phyloP scores from a whole-genome alignment of 2,329 filamentous ascomycete species.

The Fusarium sp. region DNA sequence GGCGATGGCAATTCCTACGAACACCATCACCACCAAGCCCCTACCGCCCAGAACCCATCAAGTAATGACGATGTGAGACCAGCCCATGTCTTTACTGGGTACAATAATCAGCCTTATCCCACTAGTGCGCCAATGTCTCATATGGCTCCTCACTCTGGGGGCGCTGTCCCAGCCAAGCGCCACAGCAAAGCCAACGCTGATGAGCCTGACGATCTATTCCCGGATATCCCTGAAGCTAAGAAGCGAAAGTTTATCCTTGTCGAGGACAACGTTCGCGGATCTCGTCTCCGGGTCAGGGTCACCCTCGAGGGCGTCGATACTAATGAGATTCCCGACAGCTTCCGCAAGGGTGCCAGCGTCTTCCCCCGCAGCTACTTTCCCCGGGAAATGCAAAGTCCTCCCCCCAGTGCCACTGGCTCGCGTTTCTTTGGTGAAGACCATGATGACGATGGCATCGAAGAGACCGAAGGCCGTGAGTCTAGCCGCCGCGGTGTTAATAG shows the following conservation, averaged over 20 bases:
- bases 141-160: constrained; percentile 55
- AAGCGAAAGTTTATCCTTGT: constrained; percentile 97
- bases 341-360: constrained; percentile 88
- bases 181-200: constrained; percentile 60
- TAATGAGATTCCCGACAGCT: constrained; percentile 95
- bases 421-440: constrained; percentile 77
- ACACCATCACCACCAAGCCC: constrained; percentile 73
- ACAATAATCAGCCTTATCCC: constrained; percentile 69
- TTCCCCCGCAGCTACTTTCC: constrained; percentile 93
- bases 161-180: constrained; percentile 50
- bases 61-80: constrained; percentile 73
- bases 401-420: constrained; percentile 77
- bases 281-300: constrained; percentile 86
- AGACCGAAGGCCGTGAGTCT: constrained; percentile 59
- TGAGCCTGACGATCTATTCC: constrained; percentile 79
- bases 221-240: constrained; percentile 87
- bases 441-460: constrained; percentile 64
- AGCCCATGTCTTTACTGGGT: constrained; percentile 77
- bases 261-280: constrained; percentile 84
- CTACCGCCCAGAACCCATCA: constrained; percentile 61
- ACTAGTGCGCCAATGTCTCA: constrained; percentile 70
- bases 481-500: constrained; percentile 49
- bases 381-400: constrained; percentile 89
- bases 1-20: constrained; percentile 71
- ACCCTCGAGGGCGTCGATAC: constrained; percentile 94